Base-by-base conservation (phyloP, 345 rosid species). In the Citrus medica region DNA sequence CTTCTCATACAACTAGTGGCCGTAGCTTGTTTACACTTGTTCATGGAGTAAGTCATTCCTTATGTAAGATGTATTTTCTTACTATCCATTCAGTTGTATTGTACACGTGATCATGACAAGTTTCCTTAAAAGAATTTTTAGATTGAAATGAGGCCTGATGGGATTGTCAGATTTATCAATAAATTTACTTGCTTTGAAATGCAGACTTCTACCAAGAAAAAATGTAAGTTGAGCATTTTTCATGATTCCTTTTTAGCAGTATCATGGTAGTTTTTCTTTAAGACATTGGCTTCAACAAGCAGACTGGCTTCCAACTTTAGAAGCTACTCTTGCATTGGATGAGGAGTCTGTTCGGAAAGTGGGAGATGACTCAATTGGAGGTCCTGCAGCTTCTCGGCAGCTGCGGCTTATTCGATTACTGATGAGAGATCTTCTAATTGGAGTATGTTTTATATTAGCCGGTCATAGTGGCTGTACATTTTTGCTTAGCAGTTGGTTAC, bases 201-300 rank as follows among this genome's bases (percentile, higher is more conserved):
- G 51, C 35, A 69, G 66, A 71, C n/a, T 14, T 33, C 5, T 53
- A 27, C 33, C 12, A 8, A 37, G 7, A 7, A 48, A 70, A 42
- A 5, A 62, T 5, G 17, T 24, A 48, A 28, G 25, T 28, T 75
- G 62, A 75, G 51, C 33, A 58, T 66, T 30, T 19, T 70, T 64
- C n/a, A 28, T 12, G 14, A 17, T 70, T 8, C 62, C 6, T 53
- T 65, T 63, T 82, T 80, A 79, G 74, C 84, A 95, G 99, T 90
- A 91, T 84, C 94, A 95, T 86, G 99, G 97, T 68, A 92, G 99
- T 84, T 95, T 89, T 80, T 95, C 99, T 8, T 86, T 93, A 83
- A 86, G 96, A 79, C 99, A 95, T 73, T 95, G 97, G 98, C 97
- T 95, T 85, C 98, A 87, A 78, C 99, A 90, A 78, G 86, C 97